Evolutionary conservation across 805 yeast genomes (phyloP).

Genomic region (Myxozyma vanderwaltii): DNA sequence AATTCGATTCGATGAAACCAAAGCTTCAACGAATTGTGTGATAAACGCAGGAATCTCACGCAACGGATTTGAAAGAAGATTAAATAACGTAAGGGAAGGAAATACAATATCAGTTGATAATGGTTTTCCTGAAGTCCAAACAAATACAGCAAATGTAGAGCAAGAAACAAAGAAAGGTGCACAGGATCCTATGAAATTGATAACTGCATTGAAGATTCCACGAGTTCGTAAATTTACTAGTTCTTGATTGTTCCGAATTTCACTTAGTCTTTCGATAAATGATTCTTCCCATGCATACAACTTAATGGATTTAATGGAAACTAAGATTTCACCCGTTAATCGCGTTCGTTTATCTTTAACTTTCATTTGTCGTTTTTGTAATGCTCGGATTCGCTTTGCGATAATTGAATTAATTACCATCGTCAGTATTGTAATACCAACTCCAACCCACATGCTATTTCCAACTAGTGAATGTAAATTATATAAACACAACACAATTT

Average conservation of each 20-base stretch:
- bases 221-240: slow-evolving; percentile 78
- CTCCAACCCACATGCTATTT: slow-evolving; percentile 90
- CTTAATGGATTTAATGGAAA: slow-evolving; percentile 88
- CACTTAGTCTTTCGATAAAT: slow-evolving; percentile 65
- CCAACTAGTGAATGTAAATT: slow-evolving; percentile 78
- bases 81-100: slow-evolving; percentile 84
- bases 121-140: slow-evolving; percentile 60
- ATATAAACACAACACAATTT: slow-evolving; percentile 71
- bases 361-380: slow-evolving; percentile 84
- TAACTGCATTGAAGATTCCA: slow-evolving; percentile 69
- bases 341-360: slow-evolving; percentile 93
- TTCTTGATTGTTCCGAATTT: slow-evolving; percentile 80
- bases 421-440: slow-evolving; percentile 71
- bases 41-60: slow-evolving; percentile 89
- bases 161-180: slow-evolving; percentile 90
- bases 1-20: slow-evolving; percentile 58
- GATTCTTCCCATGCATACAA: slow-evolving; percentile 95
- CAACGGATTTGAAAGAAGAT: slow-evolving; percentile 83
- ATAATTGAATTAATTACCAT: slow-evolving; percentile 75
- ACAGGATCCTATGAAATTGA: slow-evolving; percentile 75
- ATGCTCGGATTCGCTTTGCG: slow-evolving; percentile 63
- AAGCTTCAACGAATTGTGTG: slow-evolving; percentile 81
- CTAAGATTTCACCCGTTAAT: slow-evolving; percentile 80
- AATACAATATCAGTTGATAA: slow-evolving; percentile 85
- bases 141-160: slow-evolving; percentile 82